These are phyloP conservation scores for Aspergillus tanneri DNA, from an alignment of 2,329 filamentous ascomycete species.

Conservation along the genomic window DNA sequence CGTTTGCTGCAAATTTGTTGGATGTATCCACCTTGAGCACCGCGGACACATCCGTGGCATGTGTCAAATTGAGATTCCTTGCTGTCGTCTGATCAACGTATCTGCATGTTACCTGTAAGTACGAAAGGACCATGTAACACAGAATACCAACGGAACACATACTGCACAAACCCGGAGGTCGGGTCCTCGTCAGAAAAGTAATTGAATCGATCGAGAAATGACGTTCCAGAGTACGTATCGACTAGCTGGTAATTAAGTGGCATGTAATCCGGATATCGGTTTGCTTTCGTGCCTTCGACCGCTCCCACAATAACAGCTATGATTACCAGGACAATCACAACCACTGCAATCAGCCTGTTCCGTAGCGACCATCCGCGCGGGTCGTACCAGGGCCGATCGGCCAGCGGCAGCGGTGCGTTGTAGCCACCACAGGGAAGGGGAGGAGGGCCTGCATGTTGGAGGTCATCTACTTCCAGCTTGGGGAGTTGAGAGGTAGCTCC, in stretches of 20 bases:
- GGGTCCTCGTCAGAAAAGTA: conserved; percentile 49
- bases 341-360: conserved; percentile 48
- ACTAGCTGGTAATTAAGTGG: conserved; percentile 41
- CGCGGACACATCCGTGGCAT: conserved; percentile 54
- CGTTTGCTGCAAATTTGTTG: conserved; percentile 57
- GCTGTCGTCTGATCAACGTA: conserved; percentile 45
- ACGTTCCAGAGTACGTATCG: conserved; percentile 43
- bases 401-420: conserved; percentile 6
- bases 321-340: conserved; percentile 44
- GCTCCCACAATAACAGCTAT: conserved; percentile 51
- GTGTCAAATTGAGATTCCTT: conserved; percentile 57
- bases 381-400: conserved; percentile 43
- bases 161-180: conserved; percentile 48
- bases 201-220: conserved; percentile 49
- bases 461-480: conserved; percentile 15
- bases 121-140: too few species aligned
- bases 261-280: conserved; percentile 47
- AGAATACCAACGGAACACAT: conserved; percentile 33
- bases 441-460: conserved; percentile 19
- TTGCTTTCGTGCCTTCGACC: conserved; percentile 37
- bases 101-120: too few species aligned
- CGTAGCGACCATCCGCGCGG: conserved; percentile 56
- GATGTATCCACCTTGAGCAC: conserved; percentile 62
- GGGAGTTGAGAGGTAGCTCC: conserved; percentile 21
- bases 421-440: conserved; percentile 11